These are phyloP conservation scores for Ustilago cynodontis DNA, from an alignment of 1,284 basidiomycete genomes.

Conservation along the genomic window DNA sequence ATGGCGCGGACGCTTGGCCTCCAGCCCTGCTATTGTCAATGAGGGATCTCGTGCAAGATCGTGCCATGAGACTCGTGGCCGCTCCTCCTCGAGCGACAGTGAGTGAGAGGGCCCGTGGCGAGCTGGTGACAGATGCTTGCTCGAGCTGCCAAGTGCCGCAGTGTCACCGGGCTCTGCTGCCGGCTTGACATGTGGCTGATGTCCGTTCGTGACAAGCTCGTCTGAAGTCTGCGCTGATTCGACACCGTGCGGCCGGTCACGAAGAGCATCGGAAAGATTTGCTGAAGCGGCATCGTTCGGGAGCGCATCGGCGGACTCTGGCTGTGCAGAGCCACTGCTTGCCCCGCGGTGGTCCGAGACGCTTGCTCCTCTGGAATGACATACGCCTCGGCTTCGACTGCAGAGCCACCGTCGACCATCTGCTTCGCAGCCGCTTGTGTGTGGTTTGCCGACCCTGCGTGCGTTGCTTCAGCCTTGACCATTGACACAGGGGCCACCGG, in stretches of 20 bases:
- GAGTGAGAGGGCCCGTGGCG: background rate
- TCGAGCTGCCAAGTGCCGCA: background rate
- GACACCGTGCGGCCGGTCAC: background rate
- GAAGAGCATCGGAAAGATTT: background rate
- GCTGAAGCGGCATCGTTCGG: background rate
- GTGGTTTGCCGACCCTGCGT: background rate
- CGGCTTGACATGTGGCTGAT: background rate
- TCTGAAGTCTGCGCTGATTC: background rate
- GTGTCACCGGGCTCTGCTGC: background rate
- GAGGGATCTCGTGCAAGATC: slow-evolving; percentile 14
- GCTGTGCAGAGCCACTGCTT: background rate
- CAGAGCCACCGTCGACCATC: background rate
- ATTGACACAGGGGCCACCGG: background rate
- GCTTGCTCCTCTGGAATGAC: slow-evolving; percentile 28
- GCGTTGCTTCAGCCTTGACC: background rate
- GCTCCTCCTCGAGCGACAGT: slow-evolving; percentile 9
- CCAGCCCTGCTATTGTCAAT: slow-evolving; percentile 1
- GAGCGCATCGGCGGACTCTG: background rate
- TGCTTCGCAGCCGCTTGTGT: background rate
- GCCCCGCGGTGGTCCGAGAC: background rate
- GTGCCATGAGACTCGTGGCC: slow-evolving; percentile 42
- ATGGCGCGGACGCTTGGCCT: slow-evolving; percentile 21
- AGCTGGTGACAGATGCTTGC: background rate
- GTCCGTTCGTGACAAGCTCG: background rate
- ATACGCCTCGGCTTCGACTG: slow-evolving; percentile 27